A percentile compares a stretch with the other conserved stretches of the same genome.
These are phyloP conservation scores for Aspergillus oerlinghausenensis DNA, from an alignment of 2,329 filamentous ascomycete species.

Conservation along the genomic window DNA sequence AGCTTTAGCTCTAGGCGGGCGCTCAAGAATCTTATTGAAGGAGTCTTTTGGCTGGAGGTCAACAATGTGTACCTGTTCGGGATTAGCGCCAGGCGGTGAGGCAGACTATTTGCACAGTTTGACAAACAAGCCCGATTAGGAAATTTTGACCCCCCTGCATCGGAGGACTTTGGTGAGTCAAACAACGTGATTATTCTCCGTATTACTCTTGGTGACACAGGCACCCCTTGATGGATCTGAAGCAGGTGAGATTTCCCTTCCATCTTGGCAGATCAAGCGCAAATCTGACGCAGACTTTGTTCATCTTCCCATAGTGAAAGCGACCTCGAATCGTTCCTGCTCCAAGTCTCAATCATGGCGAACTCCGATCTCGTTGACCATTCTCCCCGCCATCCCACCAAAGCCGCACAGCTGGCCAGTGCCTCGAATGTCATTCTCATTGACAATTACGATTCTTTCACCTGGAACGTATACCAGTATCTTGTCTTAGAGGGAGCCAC, in stretches of 20 bases:
- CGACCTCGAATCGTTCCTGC: constrained; percentile 17
- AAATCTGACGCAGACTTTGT: not conserved
- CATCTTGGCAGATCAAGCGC: not conserved
- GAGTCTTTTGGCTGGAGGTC: constrained; percentile 27
- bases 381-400: constrained; percentile 73
- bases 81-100: constrained; percentile 33
- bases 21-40: constrained; percentile 28
- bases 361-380: constrained; percentile 62
- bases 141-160: constrained; percentile 11
- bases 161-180: constrained; percentile 7
- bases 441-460: constrained; percentile 99
- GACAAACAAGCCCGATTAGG: constrained; percentile 11
- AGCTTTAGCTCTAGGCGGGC: constrained; percentile 20
- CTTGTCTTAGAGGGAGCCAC: constrained; percentile 90
- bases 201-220: not conserved
- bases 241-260: not conserved
- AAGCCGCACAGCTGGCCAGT: constrained; percentile 66
- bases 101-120: constrained; percentile 16
- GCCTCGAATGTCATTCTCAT: constrained; percentile 92
- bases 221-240: not conserved
- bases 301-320: not conserved
- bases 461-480: constrained; percentile 99
- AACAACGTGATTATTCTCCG: not conserved
- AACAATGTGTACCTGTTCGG: constrained; percentile 36
- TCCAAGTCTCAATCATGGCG: constrained; percentile 34